These are phyloP conservation scores for Aphanoascus verrucosus DNA, from an alignment of 2,329 filamentous ascomycete species.

Conservation along the genomic window DNA sequence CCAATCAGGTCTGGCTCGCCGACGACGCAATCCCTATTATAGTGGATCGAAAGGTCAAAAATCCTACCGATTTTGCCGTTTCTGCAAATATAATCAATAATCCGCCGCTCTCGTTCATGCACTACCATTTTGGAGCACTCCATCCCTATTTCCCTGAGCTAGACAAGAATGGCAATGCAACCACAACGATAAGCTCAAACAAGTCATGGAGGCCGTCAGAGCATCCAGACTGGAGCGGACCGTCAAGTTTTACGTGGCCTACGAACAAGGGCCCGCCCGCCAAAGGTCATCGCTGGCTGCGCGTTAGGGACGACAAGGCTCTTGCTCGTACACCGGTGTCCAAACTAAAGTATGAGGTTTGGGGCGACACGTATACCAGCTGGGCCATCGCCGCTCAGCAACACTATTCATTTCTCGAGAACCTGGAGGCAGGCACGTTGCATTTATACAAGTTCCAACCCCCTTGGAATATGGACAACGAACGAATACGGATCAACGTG, in stretches of 20 bases:
- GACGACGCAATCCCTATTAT: slow-evolving; percentile 10
- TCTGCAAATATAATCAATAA: slow-evolving; percentile 6
- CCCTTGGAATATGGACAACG: slow-evolving; percentile 5
- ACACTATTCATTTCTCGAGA: slow-evolving; percentile 3
- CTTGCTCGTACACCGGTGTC: background rate
- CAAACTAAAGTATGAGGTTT: slow-evolving; percentile 4
- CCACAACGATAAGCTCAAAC: slow-evolving; percentile 5
- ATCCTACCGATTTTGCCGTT: background rate
- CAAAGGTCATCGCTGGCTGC: slow-evolving; percentile 9
- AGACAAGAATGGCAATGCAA: slow-evolving; percentile 6
- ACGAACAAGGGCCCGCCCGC: slow-evolving; percentile 3
- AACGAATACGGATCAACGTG: slow-evolving; percentile 1
- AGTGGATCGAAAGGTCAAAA: background rate
- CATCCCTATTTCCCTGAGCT: slow-evolving; percentile 5
- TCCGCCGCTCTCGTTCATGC: slow-evolving; percentile 2
- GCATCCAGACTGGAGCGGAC: slow-evolving; percentile 10
- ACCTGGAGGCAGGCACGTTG: background rate
- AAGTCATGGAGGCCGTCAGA: slow-evolving; percentile 11
- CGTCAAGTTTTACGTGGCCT: slow-evolving; percentile 7
- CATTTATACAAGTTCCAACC: background rate
- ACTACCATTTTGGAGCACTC: slow-evolving; percentile 3
- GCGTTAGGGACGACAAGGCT: slow-evolving; percentile 1
- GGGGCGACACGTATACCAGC: slow-evolving; percentile 3
- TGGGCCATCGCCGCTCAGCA: slow-evolving; percentile 4
- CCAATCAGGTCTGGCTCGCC: slow-evolving; percentile 9